Base-by-base conservation (phyloP, 2,329 filamentous ascomycete genomes). In the Dothidotthia symphoricarpi region DNA sequence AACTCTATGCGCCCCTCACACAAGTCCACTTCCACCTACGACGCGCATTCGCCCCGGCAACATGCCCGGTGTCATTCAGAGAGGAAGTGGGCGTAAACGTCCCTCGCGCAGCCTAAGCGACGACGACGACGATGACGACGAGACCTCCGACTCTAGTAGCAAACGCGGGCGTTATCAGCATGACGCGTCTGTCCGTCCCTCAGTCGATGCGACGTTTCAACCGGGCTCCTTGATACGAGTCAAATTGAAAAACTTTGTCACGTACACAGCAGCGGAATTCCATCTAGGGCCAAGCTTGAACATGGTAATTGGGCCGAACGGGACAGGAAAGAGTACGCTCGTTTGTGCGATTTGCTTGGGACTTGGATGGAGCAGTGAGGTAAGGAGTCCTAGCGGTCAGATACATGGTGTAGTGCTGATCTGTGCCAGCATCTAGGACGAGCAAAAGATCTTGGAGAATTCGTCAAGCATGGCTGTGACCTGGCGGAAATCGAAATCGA, bases 241-340 rank as follows among this genome's bases (percentile, higher is more conserved):
- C 31, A 85, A 82, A 52, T 76, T 97, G 29, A 79, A 77, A 32
- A 87, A 97, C 67, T 98, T 98, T 55, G 88, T 98, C 38, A 98
- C 93, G 0, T 98, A 98, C 69, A 89, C 87, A 33, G 82, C 84
- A 36, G 91, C 89, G 38, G 90, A 95, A 50, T 96, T 97, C 66
- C 81, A 85, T 41, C 88, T 89, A 10, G 93, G 93, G 0, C 91
- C 93, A 1, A 91, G 87, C 62, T 69, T 98, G 59, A 98, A 98
- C 64, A 97, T 98, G 91, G 84, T 98, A 36, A 95, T 98, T 53
- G 93, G 93, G 0, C 93, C 93, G n/a, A 98, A 98, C 59, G 93
- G 93, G 24, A 97, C 93, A 0, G 93, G 93, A 38, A 98, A 98
- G 70, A 97, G 91, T 69, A 96, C 93, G 0, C 75, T 98, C 16